Conservation (phyloP, 306 rosid genomes). For the Ammopiptanthus mongolicus region DNA sequence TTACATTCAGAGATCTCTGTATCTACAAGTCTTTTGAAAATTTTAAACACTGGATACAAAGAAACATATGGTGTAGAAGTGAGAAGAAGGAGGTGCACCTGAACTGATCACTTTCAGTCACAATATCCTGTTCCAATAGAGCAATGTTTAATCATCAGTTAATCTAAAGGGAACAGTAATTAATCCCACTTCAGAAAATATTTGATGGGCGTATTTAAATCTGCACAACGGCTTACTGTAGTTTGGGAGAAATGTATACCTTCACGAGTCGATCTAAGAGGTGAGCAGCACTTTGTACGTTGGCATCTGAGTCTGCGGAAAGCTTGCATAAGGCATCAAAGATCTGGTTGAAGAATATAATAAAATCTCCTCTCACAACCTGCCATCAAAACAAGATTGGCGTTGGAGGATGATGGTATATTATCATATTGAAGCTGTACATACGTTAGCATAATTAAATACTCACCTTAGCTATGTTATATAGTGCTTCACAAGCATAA, state of each 20-base stretch:
- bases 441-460: constrained; percentile 17
- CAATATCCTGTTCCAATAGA: constrained; percentile 83
- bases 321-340: constrained; percentile 99
- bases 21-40: constrained; percentile 6
- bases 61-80: constrained; percentile 11
- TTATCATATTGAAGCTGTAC: neutral
- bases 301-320: constrained; percentile 93
- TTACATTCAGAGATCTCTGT: constrained; percentile 15
- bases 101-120: constrained; percentile 98
- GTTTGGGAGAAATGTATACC: constrained; percentile 38
- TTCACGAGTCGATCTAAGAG: constrained; percentile 97
- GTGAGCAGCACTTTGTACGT: constrained; percentile 98
- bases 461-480: constrained; percentile 95
- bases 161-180: constrained; percentile 6
- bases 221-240: neutral
- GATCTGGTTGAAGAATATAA: constrained; percentile 90
- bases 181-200: neutral
- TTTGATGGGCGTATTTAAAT: neutral
- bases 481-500: constrained; percentile 97
- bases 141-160: constrained; percentile 28
- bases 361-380: constrained; percentile 99
- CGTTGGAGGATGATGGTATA: constrained; percentile 30
- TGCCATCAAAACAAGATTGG: constrained; percentile 33
- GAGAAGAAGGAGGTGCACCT: constrained; percentile 54
- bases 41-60: constrained; percentile 14